phyloP scores from a whole-genome alignment of 495 filamentous ascomycete genomes.

The Aspergillus ostianus region DNA sequence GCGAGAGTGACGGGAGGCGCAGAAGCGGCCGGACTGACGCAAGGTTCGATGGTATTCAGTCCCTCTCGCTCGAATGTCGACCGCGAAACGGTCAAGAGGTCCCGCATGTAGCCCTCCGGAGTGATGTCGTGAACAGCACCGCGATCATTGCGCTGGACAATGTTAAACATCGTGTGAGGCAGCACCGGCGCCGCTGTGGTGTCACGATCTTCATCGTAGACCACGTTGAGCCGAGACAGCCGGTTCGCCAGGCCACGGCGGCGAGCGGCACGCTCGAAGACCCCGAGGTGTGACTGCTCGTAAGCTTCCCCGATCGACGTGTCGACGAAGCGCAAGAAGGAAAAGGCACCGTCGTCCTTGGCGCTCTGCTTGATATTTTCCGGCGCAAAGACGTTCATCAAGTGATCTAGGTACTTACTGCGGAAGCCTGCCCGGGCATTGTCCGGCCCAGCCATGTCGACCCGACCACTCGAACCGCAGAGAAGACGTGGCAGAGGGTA shows the following conservation, averaged over 20 bases:
- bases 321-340: conserved; percentile 87
- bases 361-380: conserved; percentile 67
- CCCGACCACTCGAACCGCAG: conserved; percentile 69
- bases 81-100: conserved; percentile 77
- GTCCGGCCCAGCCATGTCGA: conserved; percentile 72
- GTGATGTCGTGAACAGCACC: conserved; percentile 69
- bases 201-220: conserved; percentile 62
- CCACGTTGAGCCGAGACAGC: conserved; percentile 53
- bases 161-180: conserved; percentile 74
- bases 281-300: conserved; percentile 58
- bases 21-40: conserved; percentile 67
- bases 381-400: conserved; percentile 87
- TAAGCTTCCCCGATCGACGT: conserved; percentile 69
- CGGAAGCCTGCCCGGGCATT: conserved; percentile 76
- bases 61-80: conserved; percentile 64
- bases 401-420: conserved; percentile 66
- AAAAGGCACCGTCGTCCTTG: conserved; percentile 65
- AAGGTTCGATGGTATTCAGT: conserved; percentile 74
- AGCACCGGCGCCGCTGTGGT: conserved; percentile 51
- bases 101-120: conserved; percentile 65
- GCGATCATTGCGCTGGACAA: conserved; percentile 67
- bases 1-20: conserved; percentile 86
- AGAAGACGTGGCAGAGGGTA: conserved; percentile 79
- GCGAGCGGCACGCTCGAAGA: conserved; percentile 64
- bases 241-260: conserved; percentile 44